A percentile compares a stretch with the other conserved stretches of the same genome.
Evolutionary conservation across 1,284 basidiomycete species (phyloP).

Genomic region (Cutaneotrichosporon sp.): DNA sequence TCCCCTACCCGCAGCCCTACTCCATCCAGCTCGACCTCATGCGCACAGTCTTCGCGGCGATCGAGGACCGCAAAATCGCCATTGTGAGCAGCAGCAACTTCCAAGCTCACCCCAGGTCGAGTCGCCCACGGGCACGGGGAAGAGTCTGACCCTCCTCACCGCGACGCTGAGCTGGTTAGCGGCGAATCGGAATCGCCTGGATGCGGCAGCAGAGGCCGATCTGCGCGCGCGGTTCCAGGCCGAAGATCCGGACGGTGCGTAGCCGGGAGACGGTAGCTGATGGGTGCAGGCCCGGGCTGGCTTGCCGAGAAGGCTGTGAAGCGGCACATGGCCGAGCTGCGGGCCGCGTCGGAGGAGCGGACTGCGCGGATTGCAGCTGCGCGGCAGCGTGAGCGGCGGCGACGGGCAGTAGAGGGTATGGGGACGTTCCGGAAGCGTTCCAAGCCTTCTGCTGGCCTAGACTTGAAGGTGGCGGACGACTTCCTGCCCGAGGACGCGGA

Average conservation of each 20-base stretch:
- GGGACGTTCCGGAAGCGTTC: conserved; percentile 22
- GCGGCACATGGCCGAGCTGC: conserved; percentile 60
- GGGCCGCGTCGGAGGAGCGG: conserved; percentile 61
- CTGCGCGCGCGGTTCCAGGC: conserved; percentile 29
- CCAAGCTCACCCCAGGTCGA: conserved; percentile 53
- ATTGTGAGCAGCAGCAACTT: conserved; percentile 50
- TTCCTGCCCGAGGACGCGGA: conserved; percentile 63
- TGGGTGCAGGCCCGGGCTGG: conserved; percentile 68
- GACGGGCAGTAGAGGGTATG: conserved; percentile 27
- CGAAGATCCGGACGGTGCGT: conserved; percentile 40
- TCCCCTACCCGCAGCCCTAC: conserved; percentile 80
- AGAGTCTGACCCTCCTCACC: conserved; percentile 77
- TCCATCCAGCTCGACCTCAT: conserved; percentile 83
- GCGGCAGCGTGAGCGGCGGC: conserved; percentile 59
- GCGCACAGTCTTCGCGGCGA: conserved; percentile 74
- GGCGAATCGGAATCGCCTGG: conserved; percentile 43
- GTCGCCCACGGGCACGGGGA: conserved; percentile 85
- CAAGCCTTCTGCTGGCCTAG: conserved; percentile 1
- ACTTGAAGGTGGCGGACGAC: conserved; percentile 47
- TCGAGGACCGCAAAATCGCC: conserved; percentile 68
- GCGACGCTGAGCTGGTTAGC: conserved; percentile 73
- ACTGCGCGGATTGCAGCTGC: conserved; percentile 59
- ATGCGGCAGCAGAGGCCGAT: conserved; percentile 23
- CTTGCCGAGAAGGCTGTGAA: conserved; percentile 70
- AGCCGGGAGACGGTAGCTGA: background rate